Evolutionary conservation across 805 yeast genomes (phyloP), one percentile per base, ranked within the genome.

Genomic region (Yamadazyma olivae): DNA sequence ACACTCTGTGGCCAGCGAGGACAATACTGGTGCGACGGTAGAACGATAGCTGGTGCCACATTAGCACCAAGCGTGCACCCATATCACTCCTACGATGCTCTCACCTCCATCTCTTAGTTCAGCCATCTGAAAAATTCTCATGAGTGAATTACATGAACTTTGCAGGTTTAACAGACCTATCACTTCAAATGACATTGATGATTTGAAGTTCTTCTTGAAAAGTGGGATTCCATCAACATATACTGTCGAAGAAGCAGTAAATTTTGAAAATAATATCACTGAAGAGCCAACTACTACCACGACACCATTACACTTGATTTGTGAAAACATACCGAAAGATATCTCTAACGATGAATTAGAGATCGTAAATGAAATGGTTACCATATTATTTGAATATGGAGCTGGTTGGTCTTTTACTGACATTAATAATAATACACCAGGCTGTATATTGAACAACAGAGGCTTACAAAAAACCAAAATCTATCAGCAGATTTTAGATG

Each of bases 341-440:
- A 40, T 59, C 2, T 50, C 60, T 0, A 68, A 59, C 0, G 83
- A 77, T 37, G 67, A 69, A 37, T 45, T 54, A 1, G 33, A 30
- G 3, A 66, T 76, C 1, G 71, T 81, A 0, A 39, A 61, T 21
- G 56, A 61, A 9, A 70, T 90, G 78, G 78, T 87, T 40, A 75
- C 77, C 19, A 71, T 67, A 15, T 58, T 90, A 40, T 81, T 90
- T 45, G 79, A 85, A 51, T 83, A 79, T 54, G 97, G 97, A 19
- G 96, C 95, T 0, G 95, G 95, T 7, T 90, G 97, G 97, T 81
- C 83, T 57, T 69, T 85, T 48, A 65, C 79, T 2, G 95, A 89
- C 55, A 73, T 68, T 40, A 75, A 81, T 35, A 70, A 77, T 46
- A 80, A 81, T 43, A 86, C 96, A 0, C 88, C 96, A 0, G 98